Percentiles rank a stretch among this genome's conserved stretches.
These are phyloP conservation scores for Phytophthora meadii DNA, from an alignment of 352 stramenopile genomes.

Conservation along the genomic window DNA sequence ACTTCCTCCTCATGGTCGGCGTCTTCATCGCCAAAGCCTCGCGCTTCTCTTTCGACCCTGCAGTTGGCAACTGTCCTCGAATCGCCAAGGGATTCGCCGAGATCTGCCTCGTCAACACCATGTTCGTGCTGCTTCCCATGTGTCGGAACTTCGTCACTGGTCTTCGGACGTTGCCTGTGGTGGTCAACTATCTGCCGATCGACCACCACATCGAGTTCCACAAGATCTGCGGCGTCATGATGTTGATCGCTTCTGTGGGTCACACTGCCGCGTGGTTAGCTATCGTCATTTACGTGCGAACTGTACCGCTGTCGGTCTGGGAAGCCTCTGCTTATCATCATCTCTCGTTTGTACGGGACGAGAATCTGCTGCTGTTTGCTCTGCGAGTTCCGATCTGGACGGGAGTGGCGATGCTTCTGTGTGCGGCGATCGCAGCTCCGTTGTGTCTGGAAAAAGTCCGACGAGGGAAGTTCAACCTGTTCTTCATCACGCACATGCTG, in stretches of 20 bases:
- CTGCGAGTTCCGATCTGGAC: conserved; percentile 70
- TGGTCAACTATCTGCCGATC: conserved; percentile 63
- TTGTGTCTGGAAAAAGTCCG: conserved; percentile 57
- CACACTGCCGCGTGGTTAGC: conserved; percentile 63
- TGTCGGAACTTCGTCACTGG: conserved; percentile 73
- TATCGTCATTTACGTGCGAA: conserved; percentile 62
- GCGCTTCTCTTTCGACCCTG: conserved; percentile 48
- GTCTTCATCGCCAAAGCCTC: conserved; percentile 62
- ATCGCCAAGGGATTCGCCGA: conserved; percentile 78
- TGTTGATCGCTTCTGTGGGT: conserved; percentile 61
- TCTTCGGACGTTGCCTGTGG: conserved; percentile 48
- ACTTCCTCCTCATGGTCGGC: conserved; percentile 46
- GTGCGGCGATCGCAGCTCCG: conserved; percentile 52
- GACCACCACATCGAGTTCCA: conserved; percentile 78
- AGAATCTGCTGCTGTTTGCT: conserved; percentile 51
- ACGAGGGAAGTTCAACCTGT: conserved; percentile 69
- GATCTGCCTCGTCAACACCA: conserved; percentile 76
- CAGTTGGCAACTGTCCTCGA: conserved; percentile 56
- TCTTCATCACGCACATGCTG: conserved; percentile 74
- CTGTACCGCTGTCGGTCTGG: conserved; percentile 46
- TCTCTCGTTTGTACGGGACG: conserved; percentile 59
- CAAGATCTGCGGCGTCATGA: conserved; percentile 79
- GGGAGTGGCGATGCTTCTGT: conserved; percentile 65
- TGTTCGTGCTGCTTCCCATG: conserved; percentile 79
- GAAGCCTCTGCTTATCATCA: conserved; percentile 50